Conservation (phyloP, 179 eudicot species). For the Sideroxylon spinosum region DNA sequence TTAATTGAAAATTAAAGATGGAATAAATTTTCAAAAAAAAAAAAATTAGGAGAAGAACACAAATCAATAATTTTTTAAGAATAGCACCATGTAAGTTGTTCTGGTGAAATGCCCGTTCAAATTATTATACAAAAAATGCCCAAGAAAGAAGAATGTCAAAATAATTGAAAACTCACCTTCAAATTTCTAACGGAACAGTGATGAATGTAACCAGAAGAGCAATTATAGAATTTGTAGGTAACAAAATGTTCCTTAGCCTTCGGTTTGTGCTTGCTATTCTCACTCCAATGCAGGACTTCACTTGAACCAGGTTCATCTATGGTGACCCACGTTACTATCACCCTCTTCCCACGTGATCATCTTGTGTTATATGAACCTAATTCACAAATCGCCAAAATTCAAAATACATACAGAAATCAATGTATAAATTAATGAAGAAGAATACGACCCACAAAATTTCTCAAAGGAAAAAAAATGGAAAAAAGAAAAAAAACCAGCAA, state of each 20-base stretch:
- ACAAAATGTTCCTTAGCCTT: conserved; percentile 17
- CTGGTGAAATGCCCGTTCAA: no score
- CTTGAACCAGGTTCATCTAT: conserved; percentile 32
- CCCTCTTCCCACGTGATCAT: conserved; percentile 37
- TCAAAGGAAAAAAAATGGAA: no score
- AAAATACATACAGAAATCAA: no score
- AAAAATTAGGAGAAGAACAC: no score
- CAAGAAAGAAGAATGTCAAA: background rate
- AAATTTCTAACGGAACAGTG: conserved; percentile 41
- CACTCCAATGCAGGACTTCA: conserved; percentile 39
- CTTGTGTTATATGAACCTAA: conserved; percentile 59
- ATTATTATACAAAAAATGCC: no score
- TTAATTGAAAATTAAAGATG: no score
- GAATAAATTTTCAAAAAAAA: no score
- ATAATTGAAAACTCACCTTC: conserved; percentile 24
- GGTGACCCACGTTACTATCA: conserved; percentile 60
- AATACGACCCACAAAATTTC: background rate
- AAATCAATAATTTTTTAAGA: no score
- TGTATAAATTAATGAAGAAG: background rate
- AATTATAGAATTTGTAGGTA: conserved; percentile 35
- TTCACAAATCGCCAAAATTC: background rate
- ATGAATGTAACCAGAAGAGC: conserved; percentile 53
- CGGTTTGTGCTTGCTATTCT: conserved; percentile 18
- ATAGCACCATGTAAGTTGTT: no score
- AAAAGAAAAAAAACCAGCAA: background rate